Base-by-base conservation (phyloP, 352 stramenopile species). In the Pythium phragmiticola region DNA sequence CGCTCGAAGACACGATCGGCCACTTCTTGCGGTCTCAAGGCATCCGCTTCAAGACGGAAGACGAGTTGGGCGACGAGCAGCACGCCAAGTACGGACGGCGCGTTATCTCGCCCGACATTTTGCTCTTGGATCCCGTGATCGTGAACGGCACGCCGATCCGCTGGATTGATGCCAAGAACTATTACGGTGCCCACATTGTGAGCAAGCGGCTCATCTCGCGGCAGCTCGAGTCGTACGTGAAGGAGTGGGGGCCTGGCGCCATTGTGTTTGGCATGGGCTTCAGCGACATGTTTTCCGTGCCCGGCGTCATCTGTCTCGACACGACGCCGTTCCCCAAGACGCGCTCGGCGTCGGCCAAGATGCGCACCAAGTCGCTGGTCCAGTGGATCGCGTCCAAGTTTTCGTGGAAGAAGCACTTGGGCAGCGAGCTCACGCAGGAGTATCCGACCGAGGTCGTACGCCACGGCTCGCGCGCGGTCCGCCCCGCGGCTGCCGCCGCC, bases 151-250 rank as follows among this genome's bases (percentile, higher is more conserved):
- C 84, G 28, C 85, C 85, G 7, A 90, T 94, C 56, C 85, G 85
- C 33, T 94, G 85, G 85, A 90, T 94, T 62, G 85, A 94, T 55
- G 85, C 85, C 41, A 94, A 94, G 70, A 94, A 94, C 69, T 94
- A 92, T 62, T 94, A 94, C 65, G 85, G 85, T 36, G 83, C 85
- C n/a, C 85, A 94, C 70, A 92, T 94, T 57, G 85, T 94, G 46
- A 92, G 83, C 69, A 94, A 94, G 76, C 77, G 82, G 1, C 62
- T 92, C 45, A 92, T 94, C 69, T 85, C 84, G 30, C 89, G 87
- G 34, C 85, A 94, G 55, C 66, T 94, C 12, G 72, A 73, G 47
- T 89, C 83, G 39, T 94, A 94, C 65, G 83, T 94, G 16, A 94
- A 92, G 63, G 85, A 94, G 70, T 94, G 85, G 85, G 85, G 85